Evolutionary conservation across 2,329 filamentous ascomycete species (phyloP).

Genomic region (Gliomastix tumulicola): DNA sequence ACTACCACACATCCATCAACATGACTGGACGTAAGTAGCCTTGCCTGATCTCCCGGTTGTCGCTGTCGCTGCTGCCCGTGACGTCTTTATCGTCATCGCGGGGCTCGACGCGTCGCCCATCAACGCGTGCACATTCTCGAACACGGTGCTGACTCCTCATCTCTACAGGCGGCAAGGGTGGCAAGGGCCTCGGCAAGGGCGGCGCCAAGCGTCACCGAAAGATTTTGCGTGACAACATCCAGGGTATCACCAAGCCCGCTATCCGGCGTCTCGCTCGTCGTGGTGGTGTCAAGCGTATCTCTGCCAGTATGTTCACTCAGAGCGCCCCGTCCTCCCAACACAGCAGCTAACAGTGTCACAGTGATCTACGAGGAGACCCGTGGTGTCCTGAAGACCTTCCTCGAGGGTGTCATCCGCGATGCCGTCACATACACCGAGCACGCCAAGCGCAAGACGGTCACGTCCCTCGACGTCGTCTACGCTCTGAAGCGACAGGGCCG

Average conservation of each 20-base stretch:
- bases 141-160: conserved; percentile 41
- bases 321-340: neutral
- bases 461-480: conserved; percentile 61
- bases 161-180: conserved; percentile 77
- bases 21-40: conserved; percentile 27
- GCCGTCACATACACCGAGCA: conserved; percentile 75
- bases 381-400: conserved; percentile 72
- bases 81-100: no score
- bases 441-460: conserved; percentile 77
- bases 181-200: conserved; percentile 96
- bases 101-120: neutral
- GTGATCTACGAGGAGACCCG: conserved; percentile 78
- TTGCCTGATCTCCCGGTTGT: no score
- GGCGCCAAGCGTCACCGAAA: conserved; percentile 98
- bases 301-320: conserved; percentile 62
- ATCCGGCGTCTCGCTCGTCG: conserved; percentile 97
- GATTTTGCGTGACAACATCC: conserved; percentile 99
- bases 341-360: conserved; percentile 9
- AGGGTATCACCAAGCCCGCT: conserved; percentile 97
- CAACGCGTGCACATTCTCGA: neutral
- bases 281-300: conserved; percentile 99
- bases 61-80: no score
- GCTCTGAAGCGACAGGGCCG: conserved; percentile 64
- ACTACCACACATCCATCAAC: conserved; percentile 9
- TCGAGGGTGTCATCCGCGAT: conserved; percentile 69